These are phyloP conservation scores for Metschnikowia amazonensis DNA, from an alignment of 805 yeast species.

Conservation along the genomic window DNA sequence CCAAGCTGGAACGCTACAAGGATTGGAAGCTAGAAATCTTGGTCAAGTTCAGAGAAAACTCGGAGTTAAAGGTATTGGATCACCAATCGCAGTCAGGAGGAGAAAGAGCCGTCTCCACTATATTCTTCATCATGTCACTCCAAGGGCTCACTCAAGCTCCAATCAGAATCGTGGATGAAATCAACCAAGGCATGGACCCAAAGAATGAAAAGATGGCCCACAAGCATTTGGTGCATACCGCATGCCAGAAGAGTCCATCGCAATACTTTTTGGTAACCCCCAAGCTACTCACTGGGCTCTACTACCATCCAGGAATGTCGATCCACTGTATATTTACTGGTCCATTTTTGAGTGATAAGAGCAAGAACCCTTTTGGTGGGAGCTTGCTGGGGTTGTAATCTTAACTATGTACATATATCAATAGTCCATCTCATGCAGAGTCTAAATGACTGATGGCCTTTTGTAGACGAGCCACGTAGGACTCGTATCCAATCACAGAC, in stretches of 20 bases:
- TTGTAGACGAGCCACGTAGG: conserved; percentile 11
- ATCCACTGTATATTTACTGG: conserved; percentile 71
- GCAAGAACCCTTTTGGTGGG: background rate
- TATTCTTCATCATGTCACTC: conserved; percentile 81
- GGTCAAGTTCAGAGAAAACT: conserved; percentile 80
- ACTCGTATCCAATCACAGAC: conserved; percentile 46
- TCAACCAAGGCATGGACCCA: conserved; percentile 98
- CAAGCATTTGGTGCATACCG: conserved; percentile 75
- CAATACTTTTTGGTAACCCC: conserved; percentile 95
- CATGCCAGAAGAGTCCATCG: conserved; percentile 56
- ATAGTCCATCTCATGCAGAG: background rate
- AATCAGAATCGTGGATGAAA: conserved; percentile 93
- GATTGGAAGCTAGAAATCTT: conserved; percentile 83
- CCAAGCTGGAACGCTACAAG: conserved; percentile 48
- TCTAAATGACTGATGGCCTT: conserved; percentile 10
- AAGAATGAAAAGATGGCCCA: conserved; percentile 86
- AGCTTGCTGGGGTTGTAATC: background rate
- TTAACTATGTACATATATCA: background rate
- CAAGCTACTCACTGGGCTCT: conserved; percentile 72
- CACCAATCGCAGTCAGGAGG: conserved; percentile 97
- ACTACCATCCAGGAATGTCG: conserved; percentile 75
- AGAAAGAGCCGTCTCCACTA: conserved; percentile 93
- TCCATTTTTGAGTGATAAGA: conserved; percentile 20
- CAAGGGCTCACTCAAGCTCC: conserved; percentile 89
- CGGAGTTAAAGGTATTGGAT: conserved; percentile 67